Percentiles rank a stretch among this genome's conserved stretches.
Evolutionary conservation across 345 rosid genomes (phyloP).

Genomic region (Eucalyptus guilfoylei): DNA sequence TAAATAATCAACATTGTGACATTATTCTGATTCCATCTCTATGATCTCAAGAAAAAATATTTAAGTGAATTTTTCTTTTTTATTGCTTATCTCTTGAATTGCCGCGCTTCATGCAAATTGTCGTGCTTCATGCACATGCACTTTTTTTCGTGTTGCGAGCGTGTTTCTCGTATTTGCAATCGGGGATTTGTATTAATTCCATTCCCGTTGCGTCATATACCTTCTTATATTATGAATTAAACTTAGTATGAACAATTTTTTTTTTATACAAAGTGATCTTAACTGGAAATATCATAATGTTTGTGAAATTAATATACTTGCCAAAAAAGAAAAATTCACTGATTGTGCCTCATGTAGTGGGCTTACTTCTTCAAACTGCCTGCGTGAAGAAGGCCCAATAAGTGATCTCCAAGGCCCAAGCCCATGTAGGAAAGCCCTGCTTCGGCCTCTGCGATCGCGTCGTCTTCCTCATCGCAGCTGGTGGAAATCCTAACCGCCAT

Average conservation of each 20-base stretch:
- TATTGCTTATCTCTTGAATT: no score
- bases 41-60: background rate
- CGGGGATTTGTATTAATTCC: accelerated
- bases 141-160: no score
- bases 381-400: background rate
- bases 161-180: accelerated
- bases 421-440: background rate
- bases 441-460: background rate
- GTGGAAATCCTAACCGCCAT: background rate
- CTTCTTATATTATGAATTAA: no score
- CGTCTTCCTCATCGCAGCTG: background rate
- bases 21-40: background rate
- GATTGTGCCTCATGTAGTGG: background rate
- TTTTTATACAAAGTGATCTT: background rate
- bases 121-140: accelerated
- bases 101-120: no score
- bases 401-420: background rate
- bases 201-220: no score
- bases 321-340: background rate
- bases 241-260: no score
- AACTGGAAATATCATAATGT: no score
- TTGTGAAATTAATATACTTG: background rate
- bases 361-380: background rate
- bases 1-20: background rate
- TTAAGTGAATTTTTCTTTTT: background rate